A percentile compares a stretch with the other conserved stretches of the same genome.
Conservation (phyloP, 805 yeast genomes). For the Ogataea sp. region DNA sequence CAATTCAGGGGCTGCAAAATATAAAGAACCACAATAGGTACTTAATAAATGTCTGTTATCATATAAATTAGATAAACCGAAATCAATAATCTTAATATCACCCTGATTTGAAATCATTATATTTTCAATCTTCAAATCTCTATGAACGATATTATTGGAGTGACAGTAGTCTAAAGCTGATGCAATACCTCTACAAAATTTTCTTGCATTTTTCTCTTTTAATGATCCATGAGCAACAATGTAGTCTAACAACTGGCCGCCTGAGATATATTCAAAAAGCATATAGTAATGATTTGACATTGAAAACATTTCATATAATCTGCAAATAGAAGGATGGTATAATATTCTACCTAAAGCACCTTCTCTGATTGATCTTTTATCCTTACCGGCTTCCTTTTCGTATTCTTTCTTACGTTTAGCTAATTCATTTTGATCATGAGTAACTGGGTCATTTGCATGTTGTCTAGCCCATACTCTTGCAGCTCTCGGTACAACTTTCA, state of each 20-base stretch:
- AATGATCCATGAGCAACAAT: slow-evolving; percentile 93
- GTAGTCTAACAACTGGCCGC: slow-evolving; percentile 96
- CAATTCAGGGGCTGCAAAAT: slow-evolving; percentile 97
- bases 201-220: slow-evolving; percentile 89
- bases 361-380: slow-evolving; percentile 87
- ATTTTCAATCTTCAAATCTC: slow-evolving; percentile 94
- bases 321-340: slow-evolving; percentile 87
- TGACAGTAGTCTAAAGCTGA: slow-evolving; percentile 93
- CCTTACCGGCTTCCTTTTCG: slow-evolving; percentile 82
- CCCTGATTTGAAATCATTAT: slow-evolving; percentile 91
- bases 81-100: slow-evolving; percentile 91
- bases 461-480: slow-evolving; percentile 67
- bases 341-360: slow-evolving; percentile 88
- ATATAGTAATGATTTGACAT: slow-evolving; percentile 97
- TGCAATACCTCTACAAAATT: slow-evolving; percentile 90
- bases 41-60: slow-evolving; percentile 64
- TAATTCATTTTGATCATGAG: slow-evolving; percentile 48
- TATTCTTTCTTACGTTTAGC: slow-evolving; percentile 58
- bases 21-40: slow-evolving; percentile 94
- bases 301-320: slow-evolving; percentile 87
- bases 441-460: slow-evolving; percentile 62
- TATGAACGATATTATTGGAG: slow-evolving; percentile 88
- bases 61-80: slow-evolving; percentile 87
- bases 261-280: slow-evolving; percentile 94
- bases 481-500: slow-evolving; percentile 89